phyloP scores from a whole-genome alignment of 2,329 filamentous ascomycete species.

The Immersiporthe knoxdaviesiana region DNA sequence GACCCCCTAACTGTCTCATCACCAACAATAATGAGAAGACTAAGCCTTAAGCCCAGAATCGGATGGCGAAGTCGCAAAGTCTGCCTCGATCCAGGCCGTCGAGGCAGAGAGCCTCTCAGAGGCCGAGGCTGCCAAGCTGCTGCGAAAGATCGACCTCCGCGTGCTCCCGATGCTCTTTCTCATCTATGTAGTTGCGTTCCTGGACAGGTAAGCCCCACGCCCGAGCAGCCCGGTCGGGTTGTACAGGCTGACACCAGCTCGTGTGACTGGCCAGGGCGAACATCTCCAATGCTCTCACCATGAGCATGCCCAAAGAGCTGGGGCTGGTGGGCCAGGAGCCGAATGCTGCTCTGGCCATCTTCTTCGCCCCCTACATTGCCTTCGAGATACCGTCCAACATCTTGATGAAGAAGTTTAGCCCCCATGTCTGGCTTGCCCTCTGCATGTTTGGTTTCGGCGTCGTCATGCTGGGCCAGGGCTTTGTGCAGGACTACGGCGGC shows the following conservation, averaged over 20 bases:
- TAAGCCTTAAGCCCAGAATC: too few relatives aligned
- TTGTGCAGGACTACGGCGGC: slow-evolving; percentile 35
- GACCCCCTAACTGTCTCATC: too few relatives aligned
- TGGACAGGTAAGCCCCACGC: not conserved
- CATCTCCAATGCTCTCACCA: not conserved
- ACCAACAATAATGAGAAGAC: too few relatives aligned
- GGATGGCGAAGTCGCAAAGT: too few relatives aligned
- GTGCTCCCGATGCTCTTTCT: not conserved
- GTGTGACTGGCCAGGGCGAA: not conserved
- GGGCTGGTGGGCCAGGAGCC: slow-evolving; percentile 65
- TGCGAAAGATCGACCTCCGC: not conserved
- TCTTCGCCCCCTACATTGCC: slow-evolving; percentile 66
- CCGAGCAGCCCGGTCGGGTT: not conserved
- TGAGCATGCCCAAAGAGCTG: slow-evolving; percentile 50
- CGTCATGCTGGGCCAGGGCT: slow-evolving; percentile 40
- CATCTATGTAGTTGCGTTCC: not conserved
- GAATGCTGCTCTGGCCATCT: slow-evolving; percentile 67
- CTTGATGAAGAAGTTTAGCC: slow-evolving; percentile 64
- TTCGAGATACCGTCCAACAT: slow-evolving; percentile 70
- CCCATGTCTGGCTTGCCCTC: slow-evolving; percentile 47
- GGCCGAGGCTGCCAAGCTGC: not conserved
- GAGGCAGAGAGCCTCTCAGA: too few relatives aligned
- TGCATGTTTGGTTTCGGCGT: slow-evolving; percentile 69
- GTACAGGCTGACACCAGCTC: not conserved
- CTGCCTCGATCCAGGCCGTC: too few relatives aligned